A percentile compares a stretch with the other conserved stretches of the same genome.
Conservation (phyloP, 306 rosid species). For the Lathyrus sativus region DNA sequence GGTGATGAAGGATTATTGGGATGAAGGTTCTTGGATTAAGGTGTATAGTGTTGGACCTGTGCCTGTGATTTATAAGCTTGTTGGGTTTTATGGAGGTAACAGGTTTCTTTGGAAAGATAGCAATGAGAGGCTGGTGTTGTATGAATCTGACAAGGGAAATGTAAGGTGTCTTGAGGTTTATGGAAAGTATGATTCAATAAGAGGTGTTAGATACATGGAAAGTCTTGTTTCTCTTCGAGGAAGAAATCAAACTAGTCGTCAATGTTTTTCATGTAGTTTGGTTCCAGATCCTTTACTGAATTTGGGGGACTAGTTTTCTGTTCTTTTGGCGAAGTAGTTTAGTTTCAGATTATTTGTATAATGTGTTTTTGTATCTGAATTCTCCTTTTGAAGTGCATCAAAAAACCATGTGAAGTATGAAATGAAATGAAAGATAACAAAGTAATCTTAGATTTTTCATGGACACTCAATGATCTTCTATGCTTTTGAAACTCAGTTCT, state of each 20-base stretch:
- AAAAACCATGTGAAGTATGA: no score
- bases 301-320: neutral
- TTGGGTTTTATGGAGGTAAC: slow-evolving; percentile 33
- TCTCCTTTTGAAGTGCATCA: no score
- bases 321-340: neutral
- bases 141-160: neutral
- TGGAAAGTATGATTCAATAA: slow-evolving; percentile 36
- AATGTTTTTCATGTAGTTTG: slow-evolving; percentile 26
- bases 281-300: slow-evolving; percentile 33
- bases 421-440: no score
- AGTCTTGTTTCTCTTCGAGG: slow-evolving; percentile 37
- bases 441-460: no score
- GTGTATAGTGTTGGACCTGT: slow-evolving; percentile 32
- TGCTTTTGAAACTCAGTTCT: no score
- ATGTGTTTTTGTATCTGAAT: no score
- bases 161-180: slow-evolving; percentile 35
- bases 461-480: no score
- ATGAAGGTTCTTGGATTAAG: slow-evolving; percentile 42
- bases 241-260: neutral
- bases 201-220: slow-evolving; percentile 33
- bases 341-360: neutral
- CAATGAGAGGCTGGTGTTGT: slow-evolving; percentile 25
- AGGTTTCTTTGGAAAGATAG: slow-evolving; percentile 35
- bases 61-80: slow-evolving; percentile 31
- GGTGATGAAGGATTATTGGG: slow-evolving; percentile 41